phyloP scores from a whole-genome alignment of 306 rosid genomes.

The Hippophae rhamnoides region DNA sequence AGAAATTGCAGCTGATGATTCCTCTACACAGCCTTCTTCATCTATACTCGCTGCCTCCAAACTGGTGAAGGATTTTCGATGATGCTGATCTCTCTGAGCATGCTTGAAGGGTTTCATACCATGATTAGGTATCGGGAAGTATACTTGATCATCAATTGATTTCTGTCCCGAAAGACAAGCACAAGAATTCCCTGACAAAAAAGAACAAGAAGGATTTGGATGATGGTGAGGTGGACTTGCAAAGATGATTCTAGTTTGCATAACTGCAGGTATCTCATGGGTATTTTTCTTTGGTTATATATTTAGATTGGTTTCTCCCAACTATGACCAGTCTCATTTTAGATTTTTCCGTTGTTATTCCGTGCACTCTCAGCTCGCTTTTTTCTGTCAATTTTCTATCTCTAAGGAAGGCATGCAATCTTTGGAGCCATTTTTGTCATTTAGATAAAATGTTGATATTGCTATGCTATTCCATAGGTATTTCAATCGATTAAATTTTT shows the following conservation, averaged over 20 bases:
- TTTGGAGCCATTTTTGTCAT: too few species aligned
- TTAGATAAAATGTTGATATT: too few species aligned
- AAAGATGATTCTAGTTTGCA: background rate
- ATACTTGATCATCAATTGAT: slow-evolving; percentile 67
- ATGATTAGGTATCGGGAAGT: slow-evolving; percentile 40
- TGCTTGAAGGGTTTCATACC: slow-evolving; percentile 50
- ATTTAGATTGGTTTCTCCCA: too few species aligned
- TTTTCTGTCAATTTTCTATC: too few species aligned
- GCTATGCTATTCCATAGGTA: too few species aligned
- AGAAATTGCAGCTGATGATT: slow-evolving; percentile 32
- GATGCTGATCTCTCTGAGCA: slow-evolving; percentile 41
- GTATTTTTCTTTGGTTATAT: too few species aligned
- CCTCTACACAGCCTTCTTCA: slow-evolving; percentile 54
- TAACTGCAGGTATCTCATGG: background rate
- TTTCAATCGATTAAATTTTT: too few species aligned
- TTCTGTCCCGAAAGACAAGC: slow-evolving; percentile 67
- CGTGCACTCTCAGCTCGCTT: too few species aligned
- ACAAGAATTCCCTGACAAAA: slow-evolving; percentile 37
- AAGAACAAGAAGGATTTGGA: background rate
- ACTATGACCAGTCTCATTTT: too few species aligned
- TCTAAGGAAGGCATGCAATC: too few species aligned
- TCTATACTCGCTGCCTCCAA: slow-evolving; percentile 48
- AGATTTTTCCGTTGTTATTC: too few species aligned
- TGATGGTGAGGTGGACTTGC: background rate
- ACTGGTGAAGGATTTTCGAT: slow-evolving; percentile 62